These are phyloP conservation scores for Salpingoeca rosetta DNA, from an alignment of 78 protist genomes.

Conservation along the genomic window DNA sequence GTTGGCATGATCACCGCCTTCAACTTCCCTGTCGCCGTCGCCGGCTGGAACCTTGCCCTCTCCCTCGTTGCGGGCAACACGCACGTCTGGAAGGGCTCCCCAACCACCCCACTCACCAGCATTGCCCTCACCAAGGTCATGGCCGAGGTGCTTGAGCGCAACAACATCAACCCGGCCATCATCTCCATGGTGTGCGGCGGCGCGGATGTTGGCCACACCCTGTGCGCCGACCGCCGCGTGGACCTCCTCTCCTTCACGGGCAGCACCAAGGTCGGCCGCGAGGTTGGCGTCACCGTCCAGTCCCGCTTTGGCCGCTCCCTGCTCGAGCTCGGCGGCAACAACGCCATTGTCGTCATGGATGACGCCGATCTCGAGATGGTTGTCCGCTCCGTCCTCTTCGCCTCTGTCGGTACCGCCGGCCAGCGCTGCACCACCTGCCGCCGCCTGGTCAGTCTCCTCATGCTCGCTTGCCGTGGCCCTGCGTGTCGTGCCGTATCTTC, in stretches of 20 bases:
- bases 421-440: constrained; percentile 82
- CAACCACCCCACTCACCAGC: constrained; percentile 53
- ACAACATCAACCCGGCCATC: constrained; percentile 48
- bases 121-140: constrained; percentile 66
- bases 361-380: constrained; percentile 75
- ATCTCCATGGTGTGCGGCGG: constrained; percentile 45
- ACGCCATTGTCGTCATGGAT: constrained; percentile 73
- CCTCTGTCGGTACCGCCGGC: constrained; percentile 84
- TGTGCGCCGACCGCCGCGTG: constrained; percentile 54
- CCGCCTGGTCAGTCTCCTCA: constrained; percentile 50
- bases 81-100: constrained; percentile 76
- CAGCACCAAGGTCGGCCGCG: constrained; percentile 51
- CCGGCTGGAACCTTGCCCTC: constrained; percentile 79
- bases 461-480: too few relatives aligned
- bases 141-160: constrained; percentile 55
- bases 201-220: constrained; percentile 53
- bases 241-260: constrained; percentile 84
- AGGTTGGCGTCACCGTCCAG: constrained; percentile 46
- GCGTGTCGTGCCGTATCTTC: too few relatives aligned
- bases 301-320: constrained; percentile 67
- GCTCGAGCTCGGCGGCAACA: constrained; percentile 86
- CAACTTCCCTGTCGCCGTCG: constrained; percentile 88
- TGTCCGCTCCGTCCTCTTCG: constrained; percentile 58
- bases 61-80: constrained; percentile 38
- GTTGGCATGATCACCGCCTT: constrained; percentile 85